Conservation (phyloP, 2,329 filamentous ascomycete species). For the Aspergillus fructus region DNA sequence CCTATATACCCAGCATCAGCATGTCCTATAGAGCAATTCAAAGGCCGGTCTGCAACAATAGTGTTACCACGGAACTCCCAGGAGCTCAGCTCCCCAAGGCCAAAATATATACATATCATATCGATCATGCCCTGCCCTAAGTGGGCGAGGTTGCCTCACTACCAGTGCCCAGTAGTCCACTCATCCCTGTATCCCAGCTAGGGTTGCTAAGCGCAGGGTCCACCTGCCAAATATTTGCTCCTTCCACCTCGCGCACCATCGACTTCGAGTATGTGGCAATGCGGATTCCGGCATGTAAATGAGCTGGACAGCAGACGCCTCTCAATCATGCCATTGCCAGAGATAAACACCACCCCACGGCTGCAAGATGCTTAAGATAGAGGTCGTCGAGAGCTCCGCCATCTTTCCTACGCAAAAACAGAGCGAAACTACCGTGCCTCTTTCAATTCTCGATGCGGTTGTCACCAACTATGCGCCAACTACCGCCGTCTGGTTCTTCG, state of each 20-base stretch:
- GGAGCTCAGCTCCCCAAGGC: not conserved
- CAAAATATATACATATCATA: not conserved
- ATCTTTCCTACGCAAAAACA: not conserved
- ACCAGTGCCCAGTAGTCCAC: not conserved
- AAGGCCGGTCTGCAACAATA: not conserved
- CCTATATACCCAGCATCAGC: slow-evolving; percentile 1
- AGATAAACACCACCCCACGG: not conserved
- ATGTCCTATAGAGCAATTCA: not conserved
- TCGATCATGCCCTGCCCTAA: not conserved
- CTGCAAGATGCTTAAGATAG: not conserved
- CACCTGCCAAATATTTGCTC: too few species aligned
- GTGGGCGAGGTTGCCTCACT: not conserved
- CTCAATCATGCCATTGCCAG: not conserved
- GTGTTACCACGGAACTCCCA: not conserved
- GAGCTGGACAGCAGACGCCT: too few species aligned
- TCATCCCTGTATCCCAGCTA: not conserved
- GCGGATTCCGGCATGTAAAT: too few species aligned
- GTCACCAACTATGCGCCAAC: slow-evolving; percentile 1
- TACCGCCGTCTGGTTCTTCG: slow-evolving; percentile 8
- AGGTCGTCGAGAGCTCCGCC: too few species aligned
- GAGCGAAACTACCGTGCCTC: not conserved
- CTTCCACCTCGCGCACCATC: too few species aligned
- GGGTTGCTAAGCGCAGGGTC: too few species aligned
- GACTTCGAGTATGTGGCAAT: too few species aligned
- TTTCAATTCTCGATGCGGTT: slow-evolving; percentile 8